Evolutionary conservation across 768 basidiomycete species (phyloP).

Genomic region (Tricholoma sp.): DNA sequence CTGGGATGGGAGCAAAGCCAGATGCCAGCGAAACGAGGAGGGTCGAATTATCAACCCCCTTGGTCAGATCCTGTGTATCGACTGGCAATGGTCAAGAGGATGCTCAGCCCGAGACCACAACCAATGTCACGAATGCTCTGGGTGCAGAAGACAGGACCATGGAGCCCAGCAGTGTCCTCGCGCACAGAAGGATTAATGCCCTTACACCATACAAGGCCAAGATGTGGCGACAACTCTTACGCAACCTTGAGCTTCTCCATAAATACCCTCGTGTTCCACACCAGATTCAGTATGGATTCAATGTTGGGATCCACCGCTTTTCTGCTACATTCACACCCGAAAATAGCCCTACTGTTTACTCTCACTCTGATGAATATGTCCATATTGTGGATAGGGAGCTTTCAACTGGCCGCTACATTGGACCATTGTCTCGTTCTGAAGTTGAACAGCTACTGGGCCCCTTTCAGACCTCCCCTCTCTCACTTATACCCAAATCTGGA

Average conservation of each 20-base stretch:
- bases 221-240: conserved; percentile 11
- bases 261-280: neutral
- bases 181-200: conserved; percentile 14
- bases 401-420: neutral
- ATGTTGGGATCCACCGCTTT: conserved; percentile 13
- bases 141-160: conserved; percentile 11
- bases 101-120: neutral
- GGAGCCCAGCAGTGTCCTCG: conserved; percentile 22
- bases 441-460: too few relatives aligned
- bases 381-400: conserved; percentile 10
- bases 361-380: neutral
- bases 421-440: too few relatives aligned
- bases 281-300: too few relatives aligned
- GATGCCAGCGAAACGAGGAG: neutral
- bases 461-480: neutral
- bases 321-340: neutral
- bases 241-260: conserved; percentile 1
- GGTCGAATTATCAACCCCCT: neutral
- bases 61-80: neutral
- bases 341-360: too few relatives aligned
- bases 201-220: conserved; percentile 13
- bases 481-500: neutral
- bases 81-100: neutral
- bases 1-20: neutral
- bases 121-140: conserved; percentile 14